phyloP scores from a whole-genome alignment of 2,329 filamentous ascomycete genomes.

The Aureobasidium uvarum region DNA sequence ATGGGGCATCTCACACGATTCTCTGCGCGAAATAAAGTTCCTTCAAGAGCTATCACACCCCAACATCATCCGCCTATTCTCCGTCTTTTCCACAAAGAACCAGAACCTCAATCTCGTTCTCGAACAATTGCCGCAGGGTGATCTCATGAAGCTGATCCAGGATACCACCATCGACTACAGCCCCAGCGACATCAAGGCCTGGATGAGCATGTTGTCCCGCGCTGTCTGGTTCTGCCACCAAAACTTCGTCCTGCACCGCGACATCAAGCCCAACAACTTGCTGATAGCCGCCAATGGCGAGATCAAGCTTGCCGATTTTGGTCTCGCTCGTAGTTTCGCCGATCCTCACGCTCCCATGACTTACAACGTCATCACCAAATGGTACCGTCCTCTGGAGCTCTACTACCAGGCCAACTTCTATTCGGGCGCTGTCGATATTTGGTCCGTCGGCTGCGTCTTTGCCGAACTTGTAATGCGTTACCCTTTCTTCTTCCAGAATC shows the following conservation, averaged over 20 bases:
- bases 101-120: constrained; percentile 96
- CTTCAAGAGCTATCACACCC: constrained; percentile 91
- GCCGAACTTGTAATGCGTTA: constrained; percentile 82
- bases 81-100: constrained; percentile 93
- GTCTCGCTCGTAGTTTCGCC: constrained; percentile 83
- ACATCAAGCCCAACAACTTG: constrained; percentile 99
- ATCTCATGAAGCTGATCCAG: constrained; percentile 91
- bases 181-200: constrained; percentile 89
- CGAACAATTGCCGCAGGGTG: constrained; percentile 89
- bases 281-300: constrained; percentile 90
- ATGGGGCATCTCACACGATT: constrained; percentile 82
- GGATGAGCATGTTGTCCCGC: constrained; percentile 96
- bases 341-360: constrained; percentile 88
- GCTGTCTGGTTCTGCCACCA: constrained; percentile 97
- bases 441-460: constrained; percentile 90
- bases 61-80: constrained; percentile 89
- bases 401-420: constrained; percentile 90
- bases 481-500: constrained; percentile 69
- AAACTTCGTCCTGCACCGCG: constrained; percentile 88
- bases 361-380: constrained; percentile 89
- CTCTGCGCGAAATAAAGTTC: constrained; percentile 92
- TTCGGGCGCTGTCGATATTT: constrained; percentile 85
- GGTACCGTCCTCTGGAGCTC: constrained; percentile 93
- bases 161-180: constrained; percentile 80
- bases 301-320: constrained; percentile 96